A percentile compares a stretch with the other conserved stretches of the same genome.
phyloP scores from a whole-genome alignment of 768 basidiomycete genomes.

The Boletus bicolor region DNA sequence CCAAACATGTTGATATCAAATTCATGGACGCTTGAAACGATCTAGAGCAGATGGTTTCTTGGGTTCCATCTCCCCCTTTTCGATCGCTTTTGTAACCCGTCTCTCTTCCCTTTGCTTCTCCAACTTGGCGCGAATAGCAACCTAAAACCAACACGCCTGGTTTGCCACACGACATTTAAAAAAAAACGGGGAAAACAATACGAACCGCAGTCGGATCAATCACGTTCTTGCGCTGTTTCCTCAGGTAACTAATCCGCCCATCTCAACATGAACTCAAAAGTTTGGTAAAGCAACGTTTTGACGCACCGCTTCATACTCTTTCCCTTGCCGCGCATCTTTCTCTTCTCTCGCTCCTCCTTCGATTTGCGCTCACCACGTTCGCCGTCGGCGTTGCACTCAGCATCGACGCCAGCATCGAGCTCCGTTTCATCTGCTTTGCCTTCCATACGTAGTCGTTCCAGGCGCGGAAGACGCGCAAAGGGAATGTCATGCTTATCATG shows the following conservation, averaged over 20 bases:
- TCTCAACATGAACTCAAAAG: not conserved
- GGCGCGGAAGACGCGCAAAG: constrained; percentile 71
- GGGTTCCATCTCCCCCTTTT: constrained; percentile 31
- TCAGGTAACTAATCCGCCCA: constrained; percentile 48
- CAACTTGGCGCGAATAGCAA: constrained; percentile 66
- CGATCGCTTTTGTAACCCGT: constrained; percentile 32
- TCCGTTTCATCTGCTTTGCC: constrained; percentile 76
- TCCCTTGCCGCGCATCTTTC: constrained; percentile 82
- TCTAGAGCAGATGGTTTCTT: constrained; percentile 34
- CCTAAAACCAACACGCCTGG: constrained; percentile 22
- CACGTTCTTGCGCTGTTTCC: constrained; percentile 94
- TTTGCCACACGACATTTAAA: not conserved
- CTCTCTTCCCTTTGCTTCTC: constrained; percentile 55
- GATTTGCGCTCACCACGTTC: constrained; percentile 21
- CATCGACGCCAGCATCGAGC: constrained; percentile 33
- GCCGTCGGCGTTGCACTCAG: constrained; percentile 33
- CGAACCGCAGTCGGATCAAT: constrained; percentile 77
- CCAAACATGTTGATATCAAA: not conserved
- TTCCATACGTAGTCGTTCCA: constrained; percentile 56
- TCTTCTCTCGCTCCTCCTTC: constrained; percentile 49
- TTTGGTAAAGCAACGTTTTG: not conserved
- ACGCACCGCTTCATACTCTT: constrained; percentile 77
- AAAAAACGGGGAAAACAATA: not conserved
- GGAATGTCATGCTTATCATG: constrained; percentile 49
- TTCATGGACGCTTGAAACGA: constrained; percentile 32